phyloP scores from a whole-genome alignment of 495 filamentous ascomycete species.

The Pyrenula aspistea region DNA sequence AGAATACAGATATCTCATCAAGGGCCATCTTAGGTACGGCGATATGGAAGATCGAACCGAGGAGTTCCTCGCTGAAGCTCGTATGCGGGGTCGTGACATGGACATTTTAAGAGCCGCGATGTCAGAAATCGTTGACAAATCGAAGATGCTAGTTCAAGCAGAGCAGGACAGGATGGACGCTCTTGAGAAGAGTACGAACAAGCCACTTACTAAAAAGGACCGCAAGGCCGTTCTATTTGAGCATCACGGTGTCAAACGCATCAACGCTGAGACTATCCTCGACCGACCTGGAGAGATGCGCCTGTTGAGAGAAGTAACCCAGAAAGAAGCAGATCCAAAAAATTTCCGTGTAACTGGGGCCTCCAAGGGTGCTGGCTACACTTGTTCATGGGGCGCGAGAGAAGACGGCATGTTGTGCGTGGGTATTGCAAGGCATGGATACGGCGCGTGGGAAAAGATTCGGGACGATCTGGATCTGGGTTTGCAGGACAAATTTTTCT shows the following conservation, averaged over 20 bases:
- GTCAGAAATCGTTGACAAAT: slow-evolving; percentile 61
- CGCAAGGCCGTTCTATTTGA: slow-evolving; percentile 93
- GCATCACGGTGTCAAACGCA: slow-evolving; percentile 76
- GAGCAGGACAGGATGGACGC: slow-evolving; percentile 48
- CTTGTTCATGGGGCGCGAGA: slow-evolving; percentile 75
- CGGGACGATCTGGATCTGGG: slow-evolving; percentile 81
- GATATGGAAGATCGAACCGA: slow-evolving; percentile 75
- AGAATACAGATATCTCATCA: slow-evolving; percentile 80
- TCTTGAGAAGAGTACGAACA: slow-evolving; percentile 54
- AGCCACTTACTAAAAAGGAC: slow-evolving; percentile 83
- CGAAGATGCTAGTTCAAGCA: slow-evolving; percentile 53
- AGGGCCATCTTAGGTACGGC: slow-evolving; percentile 78
- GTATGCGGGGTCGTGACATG: slow-evolving; percentile 65
- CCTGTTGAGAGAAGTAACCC: slow-evolving; percentile 62
- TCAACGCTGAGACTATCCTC: slow-evolving; percentile 89
- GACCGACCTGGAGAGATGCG: slow-evolving; percentile 82
- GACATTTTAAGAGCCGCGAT: slow-evolving; percentile 60
- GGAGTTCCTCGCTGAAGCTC: slow-evolving; percentile 75
- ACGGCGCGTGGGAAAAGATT: slow-evolving; percentile 87
- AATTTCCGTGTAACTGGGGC: slow-evolving; percentile 86
- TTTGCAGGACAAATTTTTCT: slow-evolving; percentile 84
- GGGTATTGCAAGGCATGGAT: slow-evolving; percentile 84
- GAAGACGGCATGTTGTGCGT: slow-evolving; percentile 97
- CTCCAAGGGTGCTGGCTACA: slow-evolving; percentile 75
- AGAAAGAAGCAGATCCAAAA: slow-evolving; percentile 46